phyloP scores from a whole-genome alignment of 371 early-diverging fungal genomes.

The Saksenaea oblongispora region DNA sequence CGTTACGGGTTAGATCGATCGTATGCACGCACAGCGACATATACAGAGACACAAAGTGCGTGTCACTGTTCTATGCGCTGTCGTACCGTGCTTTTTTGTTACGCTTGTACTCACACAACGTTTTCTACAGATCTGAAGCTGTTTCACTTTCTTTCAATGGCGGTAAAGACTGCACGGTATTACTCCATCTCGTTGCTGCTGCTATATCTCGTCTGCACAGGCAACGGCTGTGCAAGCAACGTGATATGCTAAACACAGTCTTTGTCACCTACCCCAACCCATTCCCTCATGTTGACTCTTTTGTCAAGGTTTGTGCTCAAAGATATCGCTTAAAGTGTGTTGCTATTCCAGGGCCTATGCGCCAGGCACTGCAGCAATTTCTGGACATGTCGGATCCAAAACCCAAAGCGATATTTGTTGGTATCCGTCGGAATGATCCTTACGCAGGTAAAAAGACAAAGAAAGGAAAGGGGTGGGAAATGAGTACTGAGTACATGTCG shows the following conservation, averaged over 20 bases:
- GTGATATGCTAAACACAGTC: slow-evolving; percentile 41
- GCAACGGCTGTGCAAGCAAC: background rate
- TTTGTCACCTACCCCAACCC: slow-evolving; percentile 79
- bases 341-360: slow-evolving; percentile 78
- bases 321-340: slow-evolving; percentile 72
- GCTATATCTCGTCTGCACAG: slow-evolving; percentile 27
- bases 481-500: background rate
- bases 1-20: slow-evolving; percentile 61
- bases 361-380: slow-evolving; percentile 72
- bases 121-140: slow-evolving; percentile 43
- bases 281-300: slow-evolving; percentile 87
- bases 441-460: slow-evolving; percentile 63
- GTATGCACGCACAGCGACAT: background rate
- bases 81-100: background rate
- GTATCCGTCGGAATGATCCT: slow-evolving; percentile 92
- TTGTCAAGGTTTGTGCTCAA: slow-evolving; percentile 69
- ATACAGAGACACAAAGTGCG: background rate
- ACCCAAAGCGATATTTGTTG: slow-evolving; percentile 87
- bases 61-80: background rate
- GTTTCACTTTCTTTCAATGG: slow-evolving; percentile 92
- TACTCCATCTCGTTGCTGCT: slow-evolving; percentile 81
- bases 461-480: background rate
- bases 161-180: slow-evolving; percentile 96
- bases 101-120: background rate
- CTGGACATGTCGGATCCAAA: slow-evolving; percentile 49